Conservation (phyloP, 169 alveolate species). For the Eimeria necatrix region DNA sequence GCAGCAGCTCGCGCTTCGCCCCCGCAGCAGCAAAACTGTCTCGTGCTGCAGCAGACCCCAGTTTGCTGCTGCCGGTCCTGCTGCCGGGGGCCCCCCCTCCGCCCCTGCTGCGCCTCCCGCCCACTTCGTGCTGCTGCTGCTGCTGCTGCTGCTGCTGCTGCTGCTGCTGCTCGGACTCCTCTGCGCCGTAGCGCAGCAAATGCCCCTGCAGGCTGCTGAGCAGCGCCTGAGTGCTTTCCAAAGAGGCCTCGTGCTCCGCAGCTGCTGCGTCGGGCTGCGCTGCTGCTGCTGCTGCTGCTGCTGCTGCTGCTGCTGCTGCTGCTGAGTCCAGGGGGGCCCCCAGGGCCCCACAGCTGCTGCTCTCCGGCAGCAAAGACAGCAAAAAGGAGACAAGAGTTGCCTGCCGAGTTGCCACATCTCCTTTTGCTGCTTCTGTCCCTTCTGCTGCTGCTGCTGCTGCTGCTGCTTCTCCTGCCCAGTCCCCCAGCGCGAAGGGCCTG, state of each 20-base stretch:
- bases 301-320: neutral
- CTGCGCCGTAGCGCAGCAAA: slow-evolving; percentile 24
- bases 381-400: slow-evolving; percentile 35
- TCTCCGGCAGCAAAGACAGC: slow-evolving; percentile 33
- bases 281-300: neutral
- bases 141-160: neutral
- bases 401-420: neutral
- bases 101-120: slow-evolving; percentile 51
- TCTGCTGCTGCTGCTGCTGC: neutral
- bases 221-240: slow-evolving; percentile 21
- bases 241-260: neutral
- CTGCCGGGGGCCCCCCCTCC: neutral
- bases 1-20: slow-evolving; percentile 7
- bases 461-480: neutral
- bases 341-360: slow-evolving; percentile 28
- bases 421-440: neutral
- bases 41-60: neutral
- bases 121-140: neutral
- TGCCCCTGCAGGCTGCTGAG: slow-evolving; percentile 17
- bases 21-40: neutral
- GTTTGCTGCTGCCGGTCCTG: neutral
- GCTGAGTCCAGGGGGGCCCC: neutral
- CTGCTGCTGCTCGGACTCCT: slow-evolving; percentile 31
- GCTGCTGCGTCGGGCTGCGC: slow-evolving; percentile 48
- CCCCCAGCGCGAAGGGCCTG: neutral